Evolutionary conservation across 2,329 filamentous ascomycete genomes (phyloP).

Genomic region (Cercospora sp.): DNA sequence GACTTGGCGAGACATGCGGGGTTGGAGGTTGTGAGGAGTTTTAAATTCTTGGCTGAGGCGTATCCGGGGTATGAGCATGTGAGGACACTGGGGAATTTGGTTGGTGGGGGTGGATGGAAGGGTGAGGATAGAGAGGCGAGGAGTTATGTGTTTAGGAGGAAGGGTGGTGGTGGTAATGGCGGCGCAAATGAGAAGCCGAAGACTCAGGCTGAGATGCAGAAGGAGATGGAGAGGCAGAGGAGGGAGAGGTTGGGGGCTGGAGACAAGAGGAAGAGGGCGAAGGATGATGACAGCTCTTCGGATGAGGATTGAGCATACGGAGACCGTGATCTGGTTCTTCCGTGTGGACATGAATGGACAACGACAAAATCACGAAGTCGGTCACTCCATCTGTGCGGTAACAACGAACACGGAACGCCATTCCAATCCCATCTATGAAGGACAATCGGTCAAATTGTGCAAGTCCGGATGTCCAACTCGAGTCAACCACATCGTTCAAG

Average conservation of each 20-base stretch:
- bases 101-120: slow-evolving; percentile 50
- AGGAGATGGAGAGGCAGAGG: slow-evolving; percentile 11
- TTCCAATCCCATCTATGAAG: no score
- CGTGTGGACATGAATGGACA: no score
- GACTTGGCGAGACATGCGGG: slow-evolving; percentile 80
- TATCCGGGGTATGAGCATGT: slow-evolving; percentile 77
- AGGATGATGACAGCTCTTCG: slow-evolving; percentile 3
- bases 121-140: slow-evolving; percentile 50
- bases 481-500: background rate
- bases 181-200: background rate
- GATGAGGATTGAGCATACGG: slow-evolving; percentile 1
- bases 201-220: slow-evolving; percentile 10
- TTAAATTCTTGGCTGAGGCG: slow-evolving; percentile 63
- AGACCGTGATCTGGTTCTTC: background rate
- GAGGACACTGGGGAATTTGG: slow-evolving; percentile 64
- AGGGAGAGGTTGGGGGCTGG: slow-evolving; percentile 11
- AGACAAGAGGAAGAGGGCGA: slow-evolving; percentile 11
- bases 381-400: background rate
- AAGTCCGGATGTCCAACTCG: no score
- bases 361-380: background rate
- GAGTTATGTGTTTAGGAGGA: slow-evolving; percentile 49
- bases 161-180: slow-evolving; percentile 23
- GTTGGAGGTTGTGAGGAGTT: slow-evolving; percentile 68
- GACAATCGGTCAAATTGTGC: no score
- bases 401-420: background rate